These are phyloP conservation scores for Dissophora ornata DNA, from an alignment of 192 early-diverging fungal genomes.

Conservation along the genomic window DNA sequence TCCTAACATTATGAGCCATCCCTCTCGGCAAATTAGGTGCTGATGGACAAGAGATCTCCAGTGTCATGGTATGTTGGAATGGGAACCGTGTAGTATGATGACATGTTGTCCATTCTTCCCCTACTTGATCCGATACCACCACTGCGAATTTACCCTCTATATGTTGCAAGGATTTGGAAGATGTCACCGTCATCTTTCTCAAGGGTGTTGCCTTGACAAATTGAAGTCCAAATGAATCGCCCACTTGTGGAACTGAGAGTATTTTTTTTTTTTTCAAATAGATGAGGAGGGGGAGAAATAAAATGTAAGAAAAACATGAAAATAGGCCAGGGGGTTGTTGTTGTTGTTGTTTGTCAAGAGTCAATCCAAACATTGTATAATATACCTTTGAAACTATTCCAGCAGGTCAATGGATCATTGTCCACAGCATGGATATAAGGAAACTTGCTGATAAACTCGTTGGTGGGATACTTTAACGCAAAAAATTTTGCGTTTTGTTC, in stretches of 20 bases:
- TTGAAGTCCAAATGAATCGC: constrained; percentile 62
- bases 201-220: constrained; percentile 41
- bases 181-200: constrained; percentile 26
- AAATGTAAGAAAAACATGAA: neutral
- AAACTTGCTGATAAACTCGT: constrained; percentile 53
- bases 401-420: constrained; percentile 56
- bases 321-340: neutral
- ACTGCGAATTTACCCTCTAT: constrained; percentile 28
- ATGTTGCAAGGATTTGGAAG: constrained; percentile 13
- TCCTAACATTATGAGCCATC: constrained; percentile 14
- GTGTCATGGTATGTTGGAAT: constrained; percentile 10
- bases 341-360: no score
- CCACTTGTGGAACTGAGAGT: constrained; percentile 54
- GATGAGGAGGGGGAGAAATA: neutral
- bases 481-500: constrained; percentile 56
- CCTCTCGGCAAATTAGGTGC: constrained; percentile 8
- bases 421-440: constrained; percentile 65
- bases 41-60: constrained; percentile 28
- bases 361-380: neutral
- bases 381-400: constrained; percentile 57
- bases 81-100: constrained; percentile 20
- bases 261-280: no score
- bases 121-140: constrained; percentile 10
- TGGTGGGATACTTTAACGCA: constrained; percentile 45
- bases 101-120: constrained; percentile 15